Conservation (phyloP, 1,139 yeast genomes). For the Taiozyma sp. region DNA sequence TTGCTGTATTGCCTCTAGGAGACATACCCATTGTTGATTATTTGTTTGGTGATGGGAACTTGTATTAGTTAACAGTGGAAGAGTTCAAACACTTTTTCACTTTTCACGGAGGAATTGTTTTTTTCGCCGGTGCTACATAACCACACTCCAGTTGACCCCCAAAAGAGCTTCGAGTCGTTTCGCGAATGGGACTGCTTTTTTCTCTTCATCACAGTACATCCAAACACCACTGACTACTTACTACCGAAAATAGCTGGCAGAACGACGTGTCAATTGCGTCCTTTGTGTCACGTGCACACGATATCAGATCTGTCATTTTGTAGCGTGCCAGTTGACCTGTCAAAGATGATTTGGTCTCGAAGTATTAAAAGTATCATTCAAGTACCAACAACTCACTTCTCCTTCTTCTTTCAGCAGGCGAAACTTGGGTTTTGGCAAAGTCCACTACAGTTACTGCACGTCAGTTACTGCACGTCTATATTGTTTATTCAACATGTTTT, state of each 20-base stretch:
- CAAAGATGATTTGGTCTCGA: neutral
- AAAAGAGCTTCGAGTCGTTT: neutral
- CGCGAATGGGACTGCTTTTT: conserved; percentile 2
- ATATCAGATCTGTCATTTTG: neutral
- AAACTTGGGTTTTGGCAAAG: too few relatives aligned
- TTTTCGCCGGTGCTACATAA: neutral
- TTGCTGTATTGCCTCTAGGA: neutral
- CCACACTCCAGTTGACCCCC: neutral
- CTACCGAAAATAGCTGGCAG: neutral
- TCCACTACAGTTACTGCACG: too few relatives aligned
- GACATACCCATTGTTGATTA: conserved; percentile 3
- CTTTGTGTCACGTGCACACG: neutral
- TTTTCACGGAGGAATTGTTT: neutral
- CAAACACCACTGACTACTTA: neutral
- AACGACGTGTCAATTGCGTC: neutral
- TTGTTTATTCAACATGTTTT: neutral
- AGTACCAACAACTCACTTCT: neutral
- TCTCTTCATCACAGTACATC: neutral
- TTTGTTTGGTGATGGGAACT: neutral
- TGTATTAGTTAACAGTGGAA: neutral
- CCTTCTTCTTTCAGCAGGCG: too few relatives aligned
- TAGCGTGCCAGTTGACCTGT: neutral
- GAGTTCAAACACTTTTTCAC: conserved; percentile 1
- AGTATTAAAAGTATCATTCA: too few relatives aligned
- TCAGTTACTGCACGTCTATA: neutral